Percentiles rank a stretch among this genome's conserved stretches.
Conservation (phyloP, 345 rosid genomes). For the Eucalyptus brandiana region DNA sequence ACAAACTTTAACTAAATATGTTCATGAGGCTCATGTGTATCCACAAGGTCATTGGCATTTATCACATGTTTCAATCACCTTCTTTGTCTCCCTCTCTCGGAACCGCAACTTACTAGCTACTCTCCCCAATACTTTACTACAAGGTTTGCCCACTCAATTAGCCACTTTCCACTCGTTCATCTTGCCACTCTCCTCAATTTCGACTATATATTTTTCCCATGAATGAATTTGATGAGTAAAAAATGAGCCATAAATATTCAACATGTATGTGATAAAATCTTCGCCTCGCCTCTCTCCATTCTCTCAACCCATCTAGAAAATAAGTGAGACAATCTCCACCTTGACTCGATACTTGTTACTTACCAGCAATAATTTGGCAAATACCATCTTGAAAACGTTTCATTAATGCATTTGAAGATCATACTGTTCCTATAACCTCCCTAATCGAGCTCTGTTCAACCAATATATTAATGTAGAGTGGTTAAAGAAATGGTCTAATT, state of each 20-base stretch:
- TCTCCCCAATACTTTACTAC: too few species aligned
- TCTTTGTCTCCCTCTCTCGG: too few species aligned
- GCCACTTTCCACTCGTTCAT: too few species aligned
- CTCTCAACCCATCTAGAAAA: background rate
- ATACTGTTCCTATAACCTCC: background rate
- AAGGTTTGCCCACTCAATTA: too few species aligned
- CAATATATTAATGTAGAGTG: background rate
- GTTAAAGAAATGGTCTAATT: background rate
- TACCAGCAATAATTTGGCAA: background rate
- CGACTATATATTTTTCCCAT: too few species aligned
- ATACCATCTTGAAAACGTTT: background rate
- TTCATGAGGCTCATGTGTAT: too few species aligned
- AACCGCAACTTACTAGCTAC: too few species aligned
- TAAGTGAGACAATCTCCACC: background rate
- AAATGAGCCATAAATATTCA: background rate
- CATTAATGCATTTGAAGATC: background rate
- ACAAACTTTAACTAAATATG: too few species aligned
- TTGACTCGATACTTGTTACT: background rate
- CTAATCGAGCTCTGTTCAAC: background rate
- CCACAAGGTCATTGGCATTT: too few species aligned
- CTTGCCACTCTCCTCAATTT: too few species aligned
- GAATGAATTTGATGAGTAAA: background rate
- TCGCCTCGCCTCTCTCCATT: background rate
- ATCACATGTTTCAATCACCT: too few species aligned
- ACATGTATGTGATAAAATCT: background rate